A percentile compares a stretch with the other conserved stretches of the same genome.
phyloP scores from a whole-genome alignment of 1,284 basidiomycete genomes.

The Bjerkandera adusta region DNA sequence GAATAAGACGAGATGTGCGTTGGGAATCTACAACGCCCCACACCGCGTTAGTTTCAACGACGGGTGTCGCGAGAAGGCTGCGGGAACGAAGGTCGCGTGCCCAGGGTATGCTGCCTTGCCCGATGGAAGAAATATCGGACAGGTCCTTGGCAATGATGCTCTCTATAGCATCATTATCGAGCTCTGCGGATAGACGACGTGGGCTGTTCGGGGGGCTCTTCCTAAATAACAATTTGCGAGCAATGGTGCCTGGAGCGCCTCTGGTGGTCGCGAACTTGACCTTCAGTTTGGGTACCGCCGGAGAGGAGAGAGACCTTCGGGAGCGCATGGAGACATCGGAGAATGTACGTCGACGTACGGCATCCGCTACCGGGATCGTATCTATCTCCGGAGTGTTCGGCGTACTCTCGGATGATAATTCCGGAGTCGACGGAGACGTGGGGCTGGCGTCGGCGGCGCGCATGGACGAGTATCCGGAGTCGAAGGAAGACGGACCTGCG shows the following conservation, averaged over 20 bases:
- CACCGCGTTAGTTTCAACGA: slow-evolving; percentile 29
- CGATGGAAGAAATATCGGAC: slow-evolving; percentile 20
- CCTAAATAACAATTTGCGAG: slow-evolving; percentile 52
- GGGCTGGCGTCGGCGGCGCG: slow-evolving; percentile 21
- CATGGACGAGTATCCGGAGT: slow-evolving; percentile 31
- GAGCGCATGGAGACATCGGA: slow-evolving; percentile 51
- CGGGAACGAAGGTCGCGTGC: slow-evolving; percentile 34
- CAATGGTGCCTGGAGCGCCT: slow-evolving; percentile 42
- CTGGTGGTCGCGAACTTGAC: slow-evolving; percentile 43
- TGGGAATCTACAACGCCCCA: slow-evolving; percentile 20
- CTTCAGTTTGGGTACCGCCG: slow-evolving; percentile 46
- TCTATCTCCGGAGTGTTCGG: slow-evolving; percentile 16
- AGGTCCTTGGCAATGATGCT: slow-evolving; percentile 20
- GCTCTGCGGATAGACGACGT: slow-evolving; percentile 15
- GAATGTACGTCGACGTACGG: slow-evolving; percentile 53
- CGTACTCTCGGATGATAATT: slow-evolving; percentile 18
- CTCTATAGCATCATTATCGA: slow-evolving; percentile 10
- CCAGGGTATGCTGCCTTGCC: slow-evolving; percentile 41
- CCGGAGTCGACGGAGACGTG: slow-evolving; percentile 16
- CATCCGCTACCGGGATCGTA: slow-evolving; percentile 21
- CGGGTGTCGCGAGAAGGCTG: slow-evolving; percentile 28
- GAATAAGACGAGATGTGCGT: slow-evolving; percentile 20
- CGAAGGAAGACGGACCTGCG: slow-evolving; percentile 58
- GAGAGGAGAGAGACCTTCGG: slow-evolving; percentile 39
- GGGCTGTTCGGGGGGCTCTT: slow-evolving; percentile 30